A percentile compares a stretch with the other conserved stretches of the same genome.
phyloP scores from a whole-genome alignment of 345 rosid genomes.

The Murraya paniculata region DNA sequence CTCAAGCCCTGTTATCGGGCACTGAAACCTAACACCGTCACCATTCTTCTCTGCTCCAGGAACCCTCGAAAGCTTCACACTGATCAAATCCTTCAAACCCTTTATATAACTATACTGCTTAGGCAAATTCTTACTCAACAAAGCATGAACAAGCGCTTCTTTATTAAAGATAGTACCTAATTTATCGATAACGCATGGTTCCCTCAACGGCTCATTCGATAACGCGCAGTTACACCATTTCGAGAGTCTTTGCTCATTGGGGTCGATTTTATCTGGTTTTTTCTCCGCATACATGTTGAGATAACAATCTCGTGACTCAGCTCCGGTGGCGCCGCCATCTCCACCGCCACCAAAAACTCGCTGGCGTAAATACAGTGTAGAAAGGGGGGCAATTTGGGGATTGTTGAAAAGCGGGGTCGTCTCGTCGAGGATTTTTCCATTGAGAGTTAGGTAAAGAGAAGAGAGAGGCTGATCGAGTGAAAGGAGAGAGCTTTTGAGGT shows the following conservation, averaged over 20 bases:
- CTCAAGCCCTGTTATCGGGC: conserved; percentile 78
- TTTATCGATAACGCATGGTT: conserved; percentile 83
- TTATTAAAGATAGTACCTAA: conserved; percentile 86
- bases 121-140: conserved; percentile 69
- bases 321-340: conserved; percentile 99
- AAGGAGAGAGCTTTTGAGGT: conserved; percentile 44
- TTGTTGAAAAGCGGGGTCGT: conserved; percentile 35
- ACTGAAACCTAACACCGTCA: conserved; percentile 55
- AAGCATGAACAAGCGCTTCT: conserved; percentile 70
- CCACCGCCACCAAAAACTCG: conserved; percentile 89
- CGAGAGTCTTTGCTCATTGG: conserved; percentile 85
- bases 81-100: conserved; percentile 81
- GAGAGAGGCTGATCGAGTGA: conserved; percentile 32
- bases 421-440: conserved; percentile 56
- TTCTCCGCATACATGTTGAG: conserved; percentile 95
- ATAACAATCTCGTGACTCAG: conserved; percentile 92
- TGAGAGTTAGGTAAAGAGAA: conserved; percentile 49
- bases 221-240: conserved; percentile 86
- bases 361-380: conserved; percentile 50
- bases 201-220: conserved; percentile 68
- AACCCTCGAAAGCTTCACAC: conserved; percentile 51
- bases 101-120: conserved; percentile 63
- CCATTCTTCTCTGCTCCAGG: conserved; percentile 43
- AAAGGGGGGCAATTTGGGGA: conserved; percentile 48
- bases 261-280: conserved; percentile 92